A percentile compares a stretch with the other conserved stretches of the same genome.
Evolutionary conservation across 192 early-diverging fungal species (phyloP).

Genomic region (Entomortierella beljakovae): DNA sequence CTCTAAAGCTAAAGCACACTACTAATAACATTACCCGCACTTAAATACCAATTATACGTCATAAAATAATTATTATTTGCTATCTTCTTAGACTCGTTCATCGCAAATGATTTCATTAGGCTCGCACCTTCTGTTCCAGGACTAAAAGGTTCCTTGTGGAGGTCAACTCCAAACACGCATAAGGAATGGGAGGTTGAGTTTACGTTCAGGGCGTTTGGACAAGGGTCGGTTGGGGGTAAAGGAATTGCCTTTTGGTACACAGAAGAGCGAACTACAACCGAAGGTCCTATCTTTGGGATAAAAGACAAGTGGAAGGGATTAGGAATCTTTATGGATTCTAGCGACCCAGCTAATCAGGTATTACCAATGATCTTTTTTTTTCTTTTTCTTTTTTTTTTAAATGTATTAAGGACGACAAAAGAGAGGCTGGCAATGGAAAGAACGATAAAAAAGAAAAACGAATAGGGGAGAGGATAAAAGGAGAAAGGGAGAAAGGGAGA

Average conservation of each 20-base stretch:
- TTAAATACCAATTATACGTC: too few species aligned
- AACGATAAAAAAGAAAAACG: neutral
- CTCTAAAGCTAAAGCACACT: too few species aligned
- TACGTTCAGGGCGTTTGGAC: conserved; percentile 70
- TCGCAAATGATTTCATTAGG: conserved; percentile 64
- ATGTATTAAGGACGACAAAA: neutral
- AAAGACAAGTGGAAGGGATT: conserved; percentile 77
- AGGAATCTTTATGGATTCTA: conserved; percentile 76
- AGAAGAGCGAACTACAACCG: conserved; percentile 55
- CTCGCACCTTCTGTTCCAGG: conserved; percentile 73
- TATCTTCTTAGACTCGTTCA: conserved; percentile 43
- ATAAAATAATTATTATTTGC: neutral
- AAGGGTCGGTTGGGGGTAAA: conserved; percentile 73
- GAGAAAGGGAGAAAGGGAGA: neutral
- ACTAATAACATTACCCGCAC: too few species aligned
- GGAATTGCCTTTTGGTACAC: conserved; percentile 91
- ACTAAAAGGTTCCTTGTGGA: conserved; percentile 70
- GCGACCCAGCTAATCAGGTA: conserved; percentile 55
- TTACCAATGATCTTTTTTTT: neutral
- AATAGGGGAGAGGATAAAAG: neutral
- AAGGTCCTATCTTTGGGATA: conserved; percentile 73
- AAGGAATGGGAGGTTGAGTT: conserved; percentile 84
- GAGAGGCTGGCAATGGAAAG: neutral
- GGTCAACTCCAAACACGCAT: conserved; percentile 60
- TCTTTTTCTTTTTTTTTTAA: neutral